A percentile compares a stretch with the other conserved stretches of the same genome.
phyloP scores from a whole-genome alignment of 2,329 filamentous ascomycete genomes.

The Alternaria infectoria region DNA sequence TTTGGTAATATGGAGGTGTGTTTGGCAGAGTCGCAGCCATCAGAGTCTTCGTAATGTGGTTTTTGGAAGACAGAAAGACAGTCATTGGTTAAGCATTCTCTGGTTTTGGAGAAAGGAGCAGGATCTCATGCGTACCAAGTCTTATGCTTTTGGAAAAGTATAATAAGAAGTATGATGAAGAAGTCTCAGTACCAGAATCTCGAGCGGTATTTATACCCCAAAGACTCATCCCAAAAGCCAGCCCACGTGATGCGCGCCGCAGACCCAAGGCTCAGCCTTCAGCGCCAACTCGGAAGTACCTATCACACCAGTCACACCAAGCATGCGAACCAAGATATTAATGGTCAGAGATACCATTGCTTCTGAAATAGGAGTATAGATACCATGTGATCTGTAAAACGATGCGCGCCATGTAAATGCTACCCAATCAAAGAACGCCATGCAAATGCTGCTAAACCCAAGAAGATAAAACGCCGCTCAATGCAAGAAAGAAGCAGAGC shows the following conservation, averaged over 20 bases:
- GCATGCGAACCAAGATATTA: not conserved
- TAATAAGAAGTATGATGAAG: not conserved
- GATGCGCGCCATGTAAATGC: slow-evolving; percentile 14
- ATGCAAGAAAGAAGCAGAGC: slow-evolving; percentile 6
- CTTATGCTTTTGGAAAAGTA: too few species aligned
- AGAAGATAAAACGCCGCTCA: not conserved
- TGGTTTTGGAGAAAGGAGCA: too few species aligned
- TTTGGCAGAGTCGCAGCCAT: not conserved
- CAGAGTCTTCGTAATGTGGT: too few species aligned
- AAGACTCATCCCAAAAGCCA: not conserved
- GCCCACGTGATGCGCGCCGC: not conserved
- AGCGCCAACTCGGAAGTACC: too few species aligned
- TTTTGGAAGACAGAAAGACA: too few species aligned
- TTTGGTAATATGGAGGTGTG: not conserved
- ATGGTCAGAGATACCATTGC: not conserved
- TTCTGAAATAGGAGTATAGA: not conserved
- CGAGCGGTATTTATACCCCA: not conserved
- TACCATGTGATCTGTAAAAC: not conserved
- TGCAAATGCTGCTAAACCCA: slow-evolving; percentile 3
- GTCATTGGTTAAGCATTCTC: too few species aligned
- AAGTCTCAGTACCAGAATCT: not conserved
- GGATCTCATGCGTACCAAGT: too few species aligned
- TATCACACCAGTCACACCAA: not conserved
- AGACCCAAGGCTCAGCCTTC: not conserved
- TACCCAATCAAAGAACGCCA: slow-evolving; percentile 1